These are phyloP conservation scores for Myriosclerotinia duriaeana DNA, from an alignment of 2,329 filamentous ascomycete species.

Conservation along the genomic window DNA sequence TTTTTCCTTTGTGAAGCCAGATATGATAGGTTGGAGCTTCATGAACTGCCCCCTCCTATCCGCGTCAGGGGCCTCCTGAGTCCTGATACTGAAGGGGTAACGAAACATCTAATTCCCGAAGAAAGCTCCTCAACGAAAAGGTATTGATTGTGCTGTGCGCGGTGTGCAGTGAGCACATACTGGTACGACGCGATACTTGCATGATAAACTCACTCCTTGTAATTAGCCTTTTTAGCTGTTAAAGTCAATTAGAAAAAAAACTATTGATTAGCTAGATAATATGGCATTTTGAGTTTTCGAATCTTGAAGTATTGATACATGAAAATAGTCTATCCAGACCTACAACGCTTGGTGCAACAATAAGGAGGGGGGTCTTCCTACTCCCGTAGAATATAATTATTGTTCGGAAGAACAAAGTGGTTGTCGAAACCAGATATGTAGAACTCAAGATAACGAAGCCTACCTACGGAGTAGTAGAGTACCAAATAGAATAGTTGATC, in stretches of 20 bases:
- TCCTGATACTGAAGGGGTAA: conserved; percentile 2
- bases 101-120: conserved; percentile 13
- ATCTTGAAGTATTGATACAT: neutral
- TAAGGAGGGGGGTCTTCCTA: neutral
- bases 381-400: conserved; percentile 5
- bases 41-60: conserved; percentile 3
- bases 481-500: too few species aligned
- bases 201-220: conserved; percentile 12
- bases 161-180: conserved; percentile 7
- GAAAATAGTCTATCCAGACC: neutral
- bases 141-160: too few species aligned
- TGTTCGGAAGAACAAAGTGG: conserved; percentile 5
- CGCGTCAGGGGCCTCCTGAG: neutral
- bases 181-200: conserved; percentile 5
- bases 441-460: conserved; percentile 10
- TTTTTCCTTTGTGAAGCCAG: neutral
- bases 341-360: neutral
- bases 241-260: conserved; percentile 6
- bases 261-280: conserved; percentile 6
- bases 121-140: conserved; percentile 18
- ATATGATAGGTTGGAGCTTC: conserved; percentile 3
- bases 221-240: neutral
- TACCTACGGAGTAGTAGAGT: neutral
- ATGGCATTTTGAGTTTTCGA: neutral
- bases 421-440: conserved; percentile 4